These are phyloP conservation scores for Colletotrichum musae DNA, from an alignment of 2,329 filamentous ascomycete genomes.

Conservation along the genomic window DNA sequence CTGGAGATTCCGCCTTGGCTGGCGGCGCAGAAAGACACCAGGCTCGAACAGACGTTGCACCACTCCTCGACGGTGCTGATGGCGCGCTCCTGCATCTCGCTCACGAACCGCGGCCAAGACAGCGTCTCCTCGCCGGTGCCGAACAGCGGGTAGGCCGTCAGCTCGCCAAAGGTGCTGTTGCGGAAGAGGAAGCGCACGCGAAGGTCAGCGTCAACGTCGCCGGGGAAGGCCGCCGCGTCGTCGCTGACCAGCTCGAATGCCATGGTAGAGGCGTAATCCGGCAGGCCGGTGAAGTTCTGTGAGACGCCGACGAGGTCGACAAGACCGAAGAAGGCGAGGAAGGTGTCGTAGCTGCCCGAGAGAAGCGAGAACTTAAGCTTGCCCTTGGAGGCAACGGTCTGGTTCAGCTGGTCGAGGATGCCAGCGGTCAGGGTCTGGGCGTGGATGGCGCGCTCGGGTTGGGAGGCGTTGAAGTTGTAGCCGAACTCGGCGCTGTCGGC, in stretches of 20 bases:
- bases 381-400: slow-evolving; percentile 48
- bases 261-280: slow-evolving; percentile 54
- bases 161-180: slow-evolving; percentile 50
- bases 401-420: slow-evolving; percentile 50
- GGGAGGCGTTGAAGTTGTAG: slow-evolving; percentile 49
- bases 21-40: slow-evolving; percentile 50
- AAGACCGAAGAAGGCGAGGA: slow-evolving; percentile 54
- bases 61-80: slow-evolving; percentile 49
- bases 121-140: slow-evolving; percentile 47
- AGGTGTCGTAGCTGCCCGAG: slow-evolving; percentile 53
- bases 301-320: slow-evolving; percentile 47
- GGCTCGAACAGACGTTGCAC: slow-evolving; percentile 48
- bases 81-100: slow-evolving; percentile 47
- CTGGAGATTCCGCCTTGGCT: slow-evolving; percentile 45
- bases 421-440: slow-evolving; percentile 50
- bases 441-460: slow-evolving; percentile 49
- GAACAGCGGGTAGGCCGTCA: slow-evolving; percentile 50
- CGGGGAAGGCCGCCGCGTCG: slow-evolving; percentile 47
- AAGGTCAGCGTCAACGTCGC: slow-evolving; percentile 45
- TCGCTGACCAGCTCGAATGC: slow-evolving; percentile 52
- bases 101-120: slow-evolving; percentile 48
- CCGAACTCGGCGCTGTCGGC: slow-evolving; percentile 52
- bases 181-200: slow-evolving; percentile 52
- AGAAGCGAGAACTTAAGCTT: slow-evolving; percentile 53
- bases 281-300: slow-evolving; percentile 50